Evolutionary conservation across 352 stramenopile genomes (phyloP).

Genomic region (Globisporangium echinulatum): DNA sequence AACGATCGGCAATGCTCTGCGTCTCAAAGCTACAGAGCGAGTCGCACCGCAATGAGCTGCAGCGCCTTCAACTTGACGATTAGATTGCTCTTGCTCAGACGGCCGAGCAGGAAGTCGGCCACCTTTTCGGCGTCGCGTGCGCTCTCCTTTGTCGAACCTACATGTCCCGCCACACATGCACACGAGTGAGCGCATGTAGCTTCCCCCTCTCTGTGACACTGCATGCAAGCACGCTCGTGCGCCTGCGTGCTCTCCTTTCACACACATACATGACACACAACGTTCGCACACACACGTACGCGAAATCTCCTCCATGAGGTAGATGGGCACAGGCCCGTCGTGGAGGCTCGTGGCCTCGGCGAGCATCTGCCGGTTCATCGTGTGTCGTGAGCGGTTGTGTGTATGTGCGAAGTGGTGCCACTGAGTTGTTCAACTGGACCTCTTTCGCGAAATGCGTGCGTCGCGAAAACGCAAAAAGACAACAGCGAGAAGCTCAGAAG

Average conservation of each 20-base stretch:
- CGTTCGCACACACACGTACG: slow-evolving; percentile 28
- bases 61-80: slow-evolving; percentile 84
- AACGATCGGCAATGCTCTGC: no score
- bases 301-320: slow-evolving; percentile 82
- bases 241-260: not conserved
- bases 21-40: not conserved
- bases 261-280: not conserved
- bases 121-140: slow-evolving; percentile 70
- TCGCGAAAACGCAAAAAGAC: no score
- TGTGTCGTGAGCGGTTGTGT: not conserved
- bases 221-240: no score
- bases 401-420: not conserved
- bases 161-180: not conserved
- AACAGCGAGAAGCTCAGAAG: no score
- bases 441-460: no score
- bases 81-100: slow-evolving; percentile 76
- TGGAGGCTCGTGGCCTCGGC: slow-evolving; percentile 81
- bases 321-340: slow-evolving; percentile 72
- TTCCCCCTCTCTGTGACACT: not conserved
- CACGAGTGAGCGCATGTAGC: not conserved
- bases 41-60: slow-evolving; percentile 75
- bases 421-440: no score
- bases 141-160: slow-evolving; percentile 57
- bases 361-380: slow-evolving; percentile 77
- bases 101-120: slow-evolving; percentile 67